phyloP scores from a whole-genome alignment of 1,284 basidiomycete species.

The Termitomyces sp. region DNA sequence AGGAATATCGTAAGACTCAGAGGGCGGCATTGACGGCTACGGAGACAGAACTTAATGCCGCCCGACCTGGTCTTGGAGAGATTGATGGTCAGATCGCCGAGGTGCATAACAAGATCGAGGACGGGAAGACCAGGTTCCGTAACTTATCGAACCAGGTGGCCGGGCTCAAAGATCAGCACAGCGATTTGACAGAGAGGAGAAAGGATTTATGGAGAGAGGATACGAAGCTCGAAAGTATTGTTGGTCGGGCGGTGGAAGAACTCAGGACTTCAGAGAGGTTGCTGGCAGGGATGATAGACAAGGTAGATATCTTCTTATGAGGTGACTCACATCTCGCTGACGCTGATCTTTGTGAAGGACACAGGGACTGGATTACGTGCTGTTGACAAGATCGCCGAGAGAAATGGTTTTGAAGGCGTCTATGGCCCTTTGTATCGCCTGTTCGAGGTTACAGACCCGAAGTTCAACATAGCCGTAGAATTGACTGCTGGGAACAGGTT shows the following conservation, averaged over 20 bases:
- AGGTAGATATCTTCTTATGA: slow-evolving; percentile 41
- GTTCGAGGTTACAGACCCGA: slow-evolving; percentile 85
- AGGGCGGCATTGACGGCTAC: slow-evolving; percentile 44
- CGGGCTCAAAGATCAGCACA: slow-evolving; percentile 66
- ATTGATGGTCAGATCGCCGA: slow-evolving; percentile 58
- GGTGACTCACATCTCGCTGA: background rate
- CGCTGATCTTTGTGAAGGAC: slow-evolving; percentile 48
- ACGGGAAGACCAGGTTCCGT: slow-evolving; percentile 65
- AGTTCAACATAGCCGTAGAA: slow-evolving; percentile 92
- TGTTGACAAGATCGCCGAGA: slow-evolving; percentile 77
- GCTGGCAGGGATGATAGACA: slow-evolving; percentile 92
- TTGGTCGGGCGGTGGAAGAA: slow-evolving; percentile 76
- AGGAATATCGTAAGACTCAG: slow-evolving; percentile 52
- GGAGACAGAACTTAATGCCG: slow-evolving; percentile 41
- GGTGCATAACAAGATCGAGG: slow-evolving; percentile 69
- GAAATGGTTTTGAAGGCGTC: slow-evolving; percentile 73
- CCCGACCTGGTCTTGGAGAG: slow-evolving; percentile 46
- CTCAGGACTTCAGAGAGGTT: slow-evolving; percentile 75
- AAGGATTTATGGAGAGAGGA: slow-evolving; percentile 97
- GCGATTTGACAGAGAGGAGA: slow-evolving; percentile 70
- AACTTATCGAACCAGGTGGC: slow-evolving; percentile 66
- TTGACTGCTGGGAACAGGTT: slow-evolving; percentile 92
- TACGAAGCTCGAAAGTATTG: slow-evolving; percentile 76
- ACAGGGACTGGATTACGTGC: slow-evolving; percentile 84
- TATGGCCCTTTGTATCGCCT: slow-evolving; percentile 93